Evolutionary conservation across 2,329 filamentous ascomycete genomes (phyloP).

Genomic region (Magnaporthales sp.): DNA sequence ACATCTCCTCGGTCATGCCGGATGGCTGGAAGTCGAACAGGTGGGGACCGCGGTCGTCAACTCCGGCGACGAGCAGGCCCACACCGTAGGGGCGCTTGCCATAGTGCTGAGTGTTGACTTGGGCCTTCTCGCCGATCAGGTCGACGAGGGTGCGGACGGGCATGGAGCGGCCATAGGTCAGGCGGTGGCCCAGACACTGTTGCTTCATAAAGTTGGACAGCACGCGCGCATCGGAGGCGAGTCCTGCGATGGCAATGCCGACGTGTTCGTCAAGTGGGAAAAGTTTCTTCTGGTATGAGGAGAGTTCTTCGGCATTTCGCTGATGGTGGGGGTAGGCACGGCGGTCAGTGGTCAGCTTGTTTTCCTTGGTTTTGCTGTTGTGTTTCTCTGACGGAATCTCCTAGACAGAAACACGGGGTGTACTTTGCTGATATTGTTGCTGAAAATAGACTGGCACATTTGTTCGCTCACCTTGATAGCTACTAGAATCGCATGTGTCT

Average conservation of each 20-base stretch:
- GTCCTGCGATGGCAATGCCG: constrained; percentile 89
- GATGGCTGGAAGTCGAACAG: constrained; percentile 97
- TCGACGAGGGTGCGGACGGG: constrained; percentile 81
- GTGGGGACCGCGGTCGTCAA: constrained; percentile 89
- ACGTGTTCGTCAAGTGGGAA: constrained; percentile 94
- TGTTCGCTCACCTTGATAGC: constrained; percentile 72
- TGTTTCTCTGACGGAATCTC: not conserved
- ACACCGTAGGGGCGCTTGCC: constrained; percentile 95
- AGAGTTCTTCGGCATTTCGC: constrained; percentile 98
- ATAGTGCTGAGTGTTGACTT: constrained; percentile 97
- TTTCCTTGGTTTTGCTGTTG: not conserved
- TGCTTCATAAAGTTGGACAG: constrained; percentile 99
- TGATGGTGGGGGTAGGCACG: constrained; percentile 24
- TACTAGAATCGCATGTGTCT: constrained; percentile 92
- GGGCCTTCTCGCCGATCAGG: constrained; percentile 91
- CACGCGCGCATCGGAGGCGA: constrained; percentile 94
- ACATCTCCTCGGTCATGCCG: constrained; percentile 95
- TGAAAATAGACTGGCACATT: constrained; percentile 7
- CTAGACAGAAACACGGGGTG: not conserved
- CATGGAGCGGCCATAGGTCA: constrained; percentile 92
- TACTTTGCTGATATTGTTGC: not conserved
- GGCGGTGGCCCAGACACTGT: constrained; percentile 89
- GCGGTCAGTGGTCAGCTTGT: not conserved
- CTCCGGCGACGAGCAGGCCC: constrained; percentile 82
- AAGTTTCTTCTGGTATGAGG: constrained; percentile 99